Evolutionary conservation across 495 filamentous ascomycete genomes (phyloP), one percentile per base, ranked within the genome.

Genomic region (Penicillium antarcticum): DNA sequence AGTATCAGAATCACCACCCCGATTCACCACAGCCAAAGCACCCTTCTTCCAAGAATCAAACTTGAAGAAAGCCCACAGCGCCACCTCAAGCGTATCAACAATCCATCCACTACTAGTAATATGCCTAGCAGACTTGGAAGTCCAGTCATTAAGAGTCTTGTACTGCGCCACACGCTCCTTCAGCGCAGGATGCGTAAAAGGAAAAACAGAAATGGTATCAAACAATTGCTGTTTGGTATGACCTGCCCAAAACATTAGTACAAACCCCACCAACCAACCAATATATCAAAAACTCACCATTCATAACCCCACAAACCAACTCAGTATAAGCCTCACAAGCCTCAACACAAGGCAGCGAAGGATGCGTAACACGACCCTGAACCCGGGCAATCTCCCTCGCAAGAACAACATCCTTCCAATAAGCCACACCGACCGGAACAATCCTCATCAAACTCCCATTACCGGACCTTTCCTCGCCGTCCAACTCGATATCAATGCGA

Each of bases 401-500:
- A 1, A 50, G 42, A 8, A 21, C 8, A 11, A 47, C 8, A 44
- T 62, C 52, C 0, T 40, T 39, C 56, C 66, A 73, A 17, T 58
- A 63, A 1, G 53, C 56, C 4, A 77, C 50, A 3, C 62, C 62
- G 8, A 80, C 53, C 0, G 74, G 70, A 0, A 69, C 54, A 26
- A 75, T 69, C 12, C 77, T 57, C 75, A 79, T 79, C 40, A 79
- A 55, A 33, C 65, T 70, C 11, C 77, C 76, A 44, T 80, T 79
- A 0, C 76, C 76, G 2, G 68, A 73, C 0, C 39, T 21, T 1
- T 40, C 31, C 23, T 67, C 56, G 8, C 17, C 2, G 19, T 56
- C 42, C 1, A 68, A 48, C 32, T 47, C 45, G 14, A 10, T 18
- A 14, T 40, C 43, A 14, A 66, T 40, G 12, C 21, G 24, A 16